Evolutionary conservation across 106 monocot genomes (phyloP), one percentile per base, ranked within the genome.

Genomic region (Chionographis japonica): DNA sequence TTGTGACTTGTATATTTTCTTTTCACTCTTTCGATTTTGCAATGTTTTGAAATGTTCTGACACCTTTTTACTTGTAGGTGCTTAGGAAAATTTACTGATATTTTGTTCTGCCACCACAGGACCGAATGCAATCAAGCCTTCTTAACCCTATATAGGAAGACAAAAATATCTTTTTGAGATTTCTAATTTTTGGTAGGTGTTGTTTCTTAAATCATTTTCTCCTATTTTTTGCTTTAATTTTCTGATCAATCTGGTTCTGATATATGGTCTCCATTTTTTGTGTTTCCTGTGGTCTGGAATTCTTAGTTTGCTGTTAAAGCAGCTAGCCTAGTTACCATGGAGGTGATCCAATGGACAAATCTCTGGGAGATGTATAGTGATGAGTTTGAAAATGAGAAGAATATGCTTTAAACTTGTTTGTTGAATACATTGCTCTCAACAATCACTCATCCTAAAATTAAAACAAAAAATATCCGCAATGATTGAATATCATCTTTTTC

Each of bases 301-400:
- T 69, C 1, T 56, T 36, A 98, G 97, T 20, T 60, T 84, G 65
- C 63, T 98, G 40, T 64, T 98, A 60, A 98, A 98, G 74, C 92
- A 98, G 50, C 63, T 98, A 54, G 83, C 90, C 63, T 98, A 54
- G 83, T 93, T 40, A 98, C 97, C n/a, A 98, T 98, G 92, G 97
- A 98, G 79, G 97, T 98, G 8, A 85, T 93, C 55, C 87, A 85
- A 68, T 98, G 97, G 97, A 92, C 89, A 50, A 70, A 72, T 18
- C 81, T 98, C 19, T 98, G 97, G 97, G 86, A 98, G 61, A 73
- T 72, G 60, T 92, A 81, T 42, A 87, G 83, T 50, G 83, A 83
- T 72, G 97, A 98, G 51, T 98, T 90, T 75, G 92, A 87, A n/a
- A 90, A 83, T 65, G 97, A 98, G 76, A 90, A 80, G 52, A 81